phyloP scores from a whole-genome alignment of 495 filamentous ascomycete genomes.

The Diplogelasinospora grovesii region DNA sequence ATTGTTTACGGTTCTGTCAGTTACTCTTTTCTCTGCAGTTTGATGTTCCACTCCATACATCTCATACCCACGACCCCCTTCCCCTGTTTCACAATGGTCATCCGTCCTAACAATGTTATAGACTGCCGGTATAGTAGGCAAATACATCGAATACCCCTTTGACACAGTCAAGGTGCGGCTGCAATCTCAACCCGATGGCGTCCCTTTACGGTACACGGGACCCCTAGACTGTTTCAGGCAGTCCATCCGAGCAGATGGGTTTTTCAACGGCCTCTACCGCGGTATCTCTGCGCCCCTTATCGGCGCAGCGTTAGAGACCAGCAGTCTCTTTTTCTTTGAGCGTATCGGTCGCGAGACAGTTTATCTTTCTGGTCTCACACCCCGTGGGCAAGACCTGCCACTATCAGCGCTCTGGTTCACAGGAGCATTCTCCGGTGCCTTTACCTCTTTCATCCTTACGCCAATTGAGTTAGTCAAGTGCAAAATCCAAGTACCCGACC shows the following conservation, averaged over 20 bases:
- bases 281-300: conserved; percentile 87
- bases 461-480: conserved; percentile 98
- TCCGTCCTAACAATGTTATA: conserved; percentile 27
- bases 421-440: conserved; percentile 79
- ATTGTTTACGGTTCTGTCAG: conserved; percentile 78
- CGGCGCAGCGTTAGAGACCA: conserved; percentile 91
- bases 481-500: conserved; percentile 78
- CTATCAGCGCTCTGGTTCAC: conserved; percentile 66
- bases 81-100: not conserved
- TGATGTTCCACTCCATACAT: too few relatives aligned
- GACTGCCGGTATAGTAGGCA: conserved; percentile 84
- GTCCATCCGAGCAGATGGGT: conserved; percentile 65
- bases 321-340: conserved; percentile 88
- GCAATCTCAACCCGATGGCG: conserved; percentile 75
- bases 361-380: conserved; percentile 47
- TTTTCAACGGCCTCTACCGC: conserved; percentile 80
- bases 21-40: too few relatives aligned
- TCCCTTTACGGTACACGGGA: conserved; percentile 76
- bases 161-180: conserved; percentile 90
- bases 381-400: conserved; percentile 51
- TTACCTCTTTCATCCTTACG: conserved; percentile 85
- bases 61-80: conserved; percentile 1
- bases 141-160: conserved; percentile 96
- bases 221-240: conserved; percentile 92
- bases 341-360: conserved; percentile 53